Evolutionary conservation across 83 land plant species (phyloP).

Genomic region (Picea abies): DNA sequence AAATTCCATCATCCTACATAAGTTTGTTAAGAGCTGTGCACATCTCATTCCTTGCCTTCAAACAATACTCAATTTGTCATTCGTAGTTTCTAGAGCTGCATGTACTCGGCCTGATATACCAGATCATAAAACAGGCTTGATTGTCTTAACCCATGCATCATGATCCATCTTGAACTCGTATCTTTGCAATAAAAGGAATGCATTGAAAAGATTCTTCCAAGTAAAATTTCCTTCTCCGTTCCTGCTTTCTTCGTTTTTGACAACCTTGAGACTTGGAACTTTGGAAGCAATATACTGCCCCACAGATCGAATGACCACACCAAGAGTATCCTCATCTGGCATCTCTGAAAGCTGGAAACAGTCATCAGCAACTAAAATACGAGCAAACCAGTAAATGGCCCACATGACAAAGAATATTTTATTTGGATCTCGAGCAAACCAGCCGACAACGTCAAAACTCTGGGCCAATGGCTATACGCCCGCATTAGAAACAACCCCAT

Average conservation of each 20-base stretch:
- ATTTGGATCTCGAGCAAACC: slow-evolving; percentile 76
- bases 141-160: slow-evolving; percentile 77
- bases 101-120: no score
- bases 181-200: slow-evolving; percentile 28
- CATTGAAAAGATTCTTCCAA: slow-evolving; percentile 35
- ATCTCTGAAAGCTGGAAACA: slow-evolving; percentile 49
- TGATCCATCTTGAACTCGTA: slow-evolving; percentile 87
- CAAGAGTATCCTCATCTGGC: slow-evolving; percentile 26
- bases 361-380: slow-evolving; percentile 78
- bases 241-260: slow-evolving; percentile 28
- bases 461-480: slow-evolving; percentile 80
- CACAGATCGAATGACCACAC: slow-evolving; percentile 47
- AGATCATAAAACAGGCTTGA: slow-evolving; percentile 63
- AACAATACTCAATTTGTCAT: slow-evolving; percentile 43
- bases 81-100: no score
- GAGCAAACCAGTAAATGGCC: slow-evolving; percentile 59
- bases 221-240: slow-evolving; percentile 46
- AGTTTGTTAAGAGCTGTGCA: no score
- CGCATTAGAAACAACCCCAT: slow-evolving; percentile 20
- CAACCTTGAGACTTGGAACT: slow-evolving; percentile 59
- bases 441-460: slow-evolving; percentile 85
- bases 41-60: no score
- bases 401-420: slow-evolving; percentile 45
- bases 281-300: slow-evolving; percentile 49
- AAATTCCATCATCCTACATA: slow-evolving; percentile 44